Base-by-base conservation (phyloP, 352 stramenopile genomes). In the Pythium aquatile region DNA sequence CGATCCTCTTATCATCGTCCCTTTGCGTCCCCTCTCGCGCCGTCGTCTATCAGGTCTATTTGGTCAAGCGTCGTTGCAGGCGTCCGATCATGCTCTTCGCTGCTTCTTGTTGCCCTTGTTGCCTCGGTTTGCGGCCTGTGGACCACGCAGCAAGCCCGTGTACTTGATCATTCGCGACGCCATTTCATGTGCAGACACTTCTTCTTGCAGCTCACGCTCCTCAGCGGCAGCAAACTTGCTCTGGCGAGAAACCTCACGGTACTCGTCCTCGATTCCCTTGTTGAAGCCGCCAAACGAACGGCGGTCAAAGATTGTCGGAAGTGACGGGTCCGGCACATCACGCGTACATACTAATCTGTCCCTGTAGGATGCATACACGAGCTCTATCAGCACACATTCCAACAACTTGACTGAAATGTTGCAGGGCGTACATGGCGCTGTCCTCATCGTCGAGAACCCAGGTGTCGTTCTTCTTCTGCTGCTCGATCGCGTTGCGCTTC, bases 181-280 rank as follows among this genome's bases (percentile, higher is more conserved):
- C 85, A 94, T 94, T 44, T 94, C 85, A 53, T 94, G 72, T 5
- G 85, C 83, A 24, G 85, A 94, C 10, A 94, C 72, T 58, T 94
- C 85, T 13, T 94, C 85, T n/a, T 73, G 79, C 39, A 88, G 66
- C 47, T 88, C 85, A 39, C 79, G 87, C 67, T 88, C 81, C 49
- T 94, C 81, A 11, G 81, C 82, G 32, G 74, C 83, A 0, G 76
- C 74, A 40, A 85, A 88, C 30, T 79, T 82, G 55, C 81, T 66
- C 67, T 85, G 77, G 20, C 79, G 76, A 16, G 69, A 79, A 8
- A 73, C 74, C 14, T 90, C 78, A n/a, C 80, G 76, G 61, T 83
- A 86, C 58, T 92, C 85, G n/a, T 94, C 78, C 70, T 94, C 85
- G 13, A 94, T 75, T 33, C 69, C 77, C 49, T 88, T 90, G 70